Evolutionary conservation across 2,329 filamentous ascomycete genomes (phyloP), one percentile per base, ranked within the genome.

Genomic region (Fusarium algeriense): DNA sequence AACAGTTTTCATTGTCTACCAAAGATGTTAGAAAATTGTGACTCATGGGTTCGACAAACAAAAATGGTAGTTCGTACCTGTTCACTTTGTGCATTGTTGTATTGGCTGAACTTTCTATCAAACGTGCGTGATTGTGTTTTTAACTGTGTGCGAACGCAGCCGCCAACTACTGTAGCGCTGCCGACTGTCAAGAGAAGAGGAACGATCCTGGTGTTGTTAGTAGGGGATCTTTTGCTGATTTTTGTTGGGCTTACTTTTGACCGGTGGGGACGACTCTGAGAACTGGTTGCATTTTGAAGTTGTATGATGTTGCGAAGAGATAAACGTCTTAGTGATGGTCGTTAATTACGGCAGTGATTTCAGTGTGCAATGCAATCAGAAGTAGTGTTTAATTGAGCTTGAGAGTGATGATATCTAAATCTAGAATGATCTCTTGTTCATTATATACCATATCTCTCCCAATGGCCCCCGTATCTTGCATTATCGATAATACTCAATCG

Each of bases 31-130:
- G 59, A 62, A 17, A 49, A 17, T 26, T 26, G 19, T 60, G 28
- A 40, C 56, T 58, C 52, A 55, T 20, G 57, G 49, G 19, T 48
- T 32, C 6, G 50, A 28, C 5, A 57, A 38, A 28, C 5, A 57
- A 38, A 35, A 32, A 53, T 67, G 17, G 32, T 44, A 11, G 26
- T 26, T 13, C 74, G 46, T 50, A 61, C 73, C 44, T 74, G 66
- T 34, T 75, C 74, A 26, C 74, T 76, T 45, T 71, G 44, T 17
- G 44, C 34, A 35, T 44, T 76, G 23, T 74, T 76, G 53, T 76
- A 76, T 35, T 72, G 64, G 35, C 55, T 62, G n/a, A 76, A 76
- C 17, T 64, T 71, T 50, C 73, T 66, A 40, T 76, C 74, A 45
- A 76, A 75, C 3, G 59, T 65, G 26, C 67, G 37, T 30, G 73